phyloP scores from a whole-genome alignment of 2,329 filamentous ascomycete species.

The Talaromyces sp. region DNA sequence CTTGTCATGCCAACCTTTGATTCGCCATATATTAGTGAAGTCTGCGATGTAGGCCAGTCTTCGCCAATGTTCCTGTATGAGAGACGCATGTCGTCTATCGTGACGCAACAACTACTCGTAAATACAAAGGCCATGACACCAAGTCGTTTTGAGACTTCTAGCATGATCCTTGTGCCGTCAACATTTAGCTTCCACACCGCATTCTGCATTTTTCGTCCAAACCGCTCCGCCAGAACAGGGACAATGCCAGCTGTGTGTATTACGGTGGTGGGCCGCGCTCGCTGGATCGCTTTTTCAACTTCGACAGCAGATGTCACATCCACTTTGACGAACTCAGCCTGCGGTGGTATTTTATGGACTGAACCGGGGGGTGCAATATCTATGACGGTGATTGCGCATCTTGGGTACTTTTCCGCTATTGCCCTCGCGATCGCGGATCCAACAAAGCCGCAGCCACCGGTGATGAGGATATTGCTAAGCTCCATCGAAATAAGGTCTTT shows the following conservation, averaged over 20 bases:
- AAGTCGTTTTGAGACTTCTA: constrained; percentile 41
- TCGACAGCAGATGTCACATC: constrained; percentile 29
- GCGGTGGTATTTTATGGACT: constrained; percentile 22
- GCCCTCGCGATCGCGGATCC: constrained; percentile 35
- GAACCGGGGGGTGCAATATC: constrained; percentile 28
- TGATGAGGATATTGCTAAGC: constrained; percentile 29
- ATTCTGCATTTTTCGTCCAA: constrained; percentile 29
- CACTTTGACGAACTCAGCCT: constrained; percentile 23
- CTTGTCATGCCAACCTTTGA: constrained; percentile 29
- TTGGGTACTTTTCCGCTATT: constrained; percentile 31
- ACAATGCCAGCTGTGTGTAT: constrained; percentile 51
- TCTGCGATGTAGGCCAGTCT: constrained; percentile 33
- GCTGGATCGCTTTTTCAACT: constrained; percentile 31
- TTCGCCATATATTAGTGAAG: constrained; percentile 41
- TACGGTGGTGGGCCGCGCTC: constrained; percentile 45
- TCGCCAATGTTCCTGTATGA: constrained; percentile 37
- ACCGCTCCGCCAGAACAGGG: constrained; percentile 35
- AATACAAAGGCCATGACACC: constrained; percentile 51
- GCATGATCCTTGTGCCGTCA: constrained; percentile 50
- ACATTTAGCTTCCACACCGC: constrained; percentile 50
- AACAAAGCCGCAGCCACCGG: constrained; percentile 37
- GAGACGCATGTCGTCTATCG: constrained; percentile 46
- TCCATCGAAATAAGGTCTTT: not conserved
- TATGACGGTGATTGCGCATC: constrained; percentile 33
- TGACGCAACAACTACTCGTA: constrained; percentile 53